Evolutionary conservation across 441 rosid species (phyloP).

Genomic region (Dalechampia spathulata): DNA sequence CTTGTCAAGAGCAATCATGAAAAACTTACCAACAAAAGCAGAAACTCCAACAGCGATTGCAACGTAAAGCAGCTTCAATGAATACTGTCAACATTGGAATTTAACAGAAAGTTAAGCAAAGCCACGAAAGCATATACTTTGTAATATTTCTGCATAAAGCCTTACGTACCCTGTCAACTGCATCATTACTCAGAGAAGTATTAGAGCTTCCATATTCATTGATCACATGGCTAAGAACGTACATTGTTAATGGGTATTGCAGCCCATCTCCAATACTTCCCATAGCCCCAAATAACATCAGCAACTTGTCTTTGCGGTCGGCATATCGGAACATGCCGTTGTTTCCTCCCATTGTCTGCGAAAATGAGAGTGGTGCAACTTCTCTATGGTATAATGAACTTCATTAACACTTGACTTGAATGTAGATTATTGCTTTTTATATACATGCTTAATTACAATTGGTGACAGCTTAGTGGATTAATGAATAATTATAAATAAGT

Average conservation of each 20-base stretch:
- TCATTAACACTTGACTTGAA: constrained; percentile 13
- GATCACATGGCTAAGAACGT: constrained; percentile 51
- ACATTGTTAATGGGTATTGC: constrained; percentile 52
- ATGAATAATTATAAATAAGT: no score
- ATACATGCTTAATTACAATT: background rate
- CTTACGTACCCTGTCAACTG: constrained; percentile 42
- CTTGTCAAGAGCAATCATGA: background rate
- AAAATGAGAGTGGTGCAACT: background rate
- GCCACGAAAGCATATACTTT: background rate
- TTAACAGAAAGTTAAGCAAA: no score
- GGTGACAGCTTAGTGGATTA: background rate
- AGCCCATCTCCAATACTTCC: constrained; percentile 76
- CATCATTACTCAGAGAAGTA: constrained; percentile 20
- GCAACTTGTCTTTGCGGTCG: constrained; percentile 41
- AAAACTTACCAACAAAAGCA: constrained; percentile 52
- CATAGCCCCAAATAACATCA: constrained; percentile 52
- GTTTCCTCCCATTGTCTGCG: constrained; percentile 29
- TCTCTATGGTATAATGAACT: background rate
- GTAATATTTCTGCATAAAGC: no score
- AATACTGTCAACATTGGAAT: constrained; percentile 42
- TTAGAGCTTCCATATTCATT: constrained; percentile 43
- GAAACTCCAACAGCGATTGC: constrained; percentile 53
- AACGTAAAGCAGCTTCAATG: constrained; percentile 53
- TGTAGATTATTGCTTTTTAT: constrained; percentile 20
- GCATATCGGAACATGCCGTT: constrained; percentile 53